phyloP scores from a whole-genome alignment of 2,329 filamentous ascomycete species.

The Colletotrichum lupini region DNA sequence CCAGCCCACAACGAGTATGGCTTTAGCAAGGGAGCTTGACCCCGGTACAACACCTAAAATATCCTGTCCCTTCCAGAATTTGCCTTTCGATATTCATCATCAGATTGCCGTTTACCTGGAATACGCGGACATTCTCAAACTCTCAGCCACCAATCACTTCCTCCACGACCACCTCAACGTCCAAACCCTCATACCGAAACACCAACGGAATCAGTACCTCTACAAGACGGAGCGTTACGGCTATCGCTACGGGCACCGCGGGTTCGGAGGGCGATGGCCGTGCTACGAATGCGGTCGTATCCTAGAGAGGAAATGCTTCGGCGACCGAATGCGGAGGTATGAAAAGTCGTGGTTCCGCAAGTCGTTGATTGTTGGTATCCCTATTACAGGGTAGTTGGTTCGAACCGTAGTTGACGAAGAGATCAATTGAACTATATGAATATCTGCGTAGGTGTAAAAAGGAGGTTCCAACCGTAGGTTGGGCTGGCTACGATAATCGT shows the following conservation, averaged over 20 bases:
- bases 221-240: neutral
- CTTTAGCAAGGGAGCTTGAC: no score
- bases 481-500: no score
- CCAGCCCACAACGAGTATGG: no score
- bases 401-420: no score
- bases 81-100: conserved; percentile 9
- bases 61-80: neutral
- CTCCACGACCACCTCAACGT: conserved; percentile 4
- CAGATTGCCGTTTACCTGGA: neutral
- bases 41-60: neutral
- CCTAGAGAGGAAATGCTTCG: neutral
- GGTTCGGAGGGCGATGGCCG: neutral
- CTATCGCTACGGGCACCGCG: neutral
- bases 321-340: conserved; percentile 2
- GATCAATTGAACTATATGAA: no score
- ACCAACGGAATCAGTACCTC: neutral
- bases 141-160: neutral
- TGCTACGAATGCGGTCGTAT: conserved; percentile 16
- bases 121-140: conserved; percentile 1
- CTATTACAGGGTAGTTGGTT: no score
- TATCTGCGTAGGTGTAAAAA: no score
- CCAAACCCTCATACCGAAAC: neutral
- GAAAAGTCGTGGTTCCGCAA: neutral
- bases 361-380: no score
- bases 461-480: no score